Conservation (phyloP, 805 yeast species). For the Candida saitoana region DNA sequence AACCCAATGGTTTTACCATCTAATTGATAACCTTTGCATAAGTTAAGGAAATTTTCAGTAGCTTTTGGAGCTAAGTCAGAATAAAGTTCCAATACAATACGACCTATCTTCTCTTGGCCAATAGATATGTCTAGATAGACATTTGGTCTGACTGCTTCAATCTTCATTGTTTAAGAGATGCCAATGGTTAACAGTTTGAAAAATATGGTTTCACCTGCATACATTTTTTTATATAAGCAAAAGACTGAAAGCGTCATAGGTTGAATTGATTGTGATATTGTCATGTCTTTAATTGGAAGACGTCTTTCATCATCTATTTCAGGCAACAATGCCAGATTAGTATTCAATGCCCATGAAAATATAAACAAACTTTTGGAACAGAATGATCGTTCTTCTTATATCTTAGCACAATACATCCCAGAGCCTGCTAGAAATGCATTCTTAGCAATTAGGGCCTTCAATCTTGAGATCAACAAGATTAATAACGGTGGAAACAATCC, state of each 20-base stretch:
- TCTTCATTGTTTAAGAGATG: conserved; percentile 22
- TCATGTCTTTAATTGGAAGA: not conserved
- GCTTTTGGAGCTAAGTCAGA: conserved; percentile 55
- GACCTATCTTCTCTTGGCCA: conserved; percentile 42
- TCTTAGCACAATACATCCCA: conserved; percentile 69
- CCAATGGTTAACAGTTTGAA: not conserved
- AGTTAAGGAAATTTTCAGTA: conserved; percentile 43
- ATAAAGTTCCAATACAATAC: conserved; percentile 57
- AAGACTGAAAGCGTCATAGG: too few species aligned
- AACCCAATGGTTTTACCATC: conserved; percentile 25
- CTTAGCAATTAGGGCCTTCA: conserved; percentile 62
- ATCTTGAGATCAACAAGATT: conserved; percentile 57
- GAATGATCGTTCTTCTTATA: conserved; percentile 58
- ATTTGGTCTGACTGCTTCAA: conserved; percentile 24
- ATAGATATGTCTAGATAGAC: conserved; percentile 53
- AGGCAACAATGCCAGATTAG: conserved; percentile 9
- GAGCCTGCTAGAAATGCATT: conserved; percentile 57
- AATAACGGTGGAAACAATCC: conserved; percentile 23
- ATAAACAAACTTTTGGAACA: conserved; percentile 42
- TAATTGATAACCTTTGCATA: conserved; percentile 35
- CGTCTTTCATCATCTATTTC: not conserved
- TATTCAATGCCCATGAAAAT: conserved; percentile 34
- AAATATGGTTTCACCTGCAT: not conserved
- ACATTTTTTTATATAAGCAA: too few species aligned
- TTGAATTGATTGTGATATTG: not conserved